phyloP scores from a whole-genome alignment of 2,329 filamentous ascomycete species.

The Tothia fuscella region DNA sequence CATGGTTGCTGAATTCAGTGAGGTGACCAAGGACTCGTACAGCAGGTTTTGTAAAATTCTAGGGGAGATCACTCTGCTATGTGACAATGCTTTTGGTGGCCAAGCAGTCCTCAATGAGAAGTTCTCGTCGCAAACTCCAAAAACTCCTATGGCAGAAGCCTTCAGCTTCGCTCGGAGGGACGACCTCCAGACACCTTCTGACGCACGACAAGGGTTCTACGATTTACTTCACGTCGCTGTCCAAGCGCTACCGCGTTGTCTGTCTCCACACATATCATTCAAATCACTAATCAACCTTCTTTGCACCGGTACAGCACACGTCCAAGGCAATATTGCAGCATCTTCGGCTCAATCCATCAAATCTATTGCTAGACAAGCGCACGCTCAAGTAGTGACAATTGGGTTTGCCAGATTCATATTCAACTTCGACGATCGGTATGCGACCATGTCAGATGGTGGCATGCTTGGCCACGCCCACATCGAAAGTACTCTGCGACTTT shows the following conservation, averaged over 20 bases:
- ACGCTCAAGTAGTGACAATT: conserved; percentile 91
- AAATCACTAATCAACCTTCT: conserved; percentile 88
- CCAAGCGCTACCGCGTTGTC: conserved; percentile 84
- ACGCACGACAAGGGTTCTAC: conserved; percentile 90
- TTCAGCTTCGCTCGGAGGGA: conserved; percentile 84
- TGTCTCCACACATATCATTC: conserved; percentile 83
- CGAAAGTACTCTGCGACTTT: conserved; percentile 82
- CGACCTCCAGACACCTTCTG: conserved; percentile 57
- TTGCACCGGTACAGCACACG: conserved; percentile 92
- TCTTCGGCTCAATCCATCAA: conserved; percentile 90
- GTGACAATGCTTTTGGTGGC: conserved; percentile 92
- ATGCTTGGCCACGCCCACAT: conserved; percentile 92
- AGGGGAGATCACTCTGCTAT: conserved; percentile 90
- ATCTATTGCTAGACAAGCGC: conserved; percentile 83
- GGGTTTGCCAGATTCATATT: conserved; percentile 97
- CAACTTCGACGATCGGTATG: conserved; percentile 94
- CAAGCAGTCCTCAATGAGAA: conserved; percentile 94
- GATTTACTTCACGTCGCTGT: conserved; percentile 92
- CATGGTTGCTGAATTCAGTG: conserved; percentile 51
- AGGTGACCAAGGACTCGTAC: conserved; percentile 75
- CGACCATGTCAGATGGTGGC: conserved; percentile 94
- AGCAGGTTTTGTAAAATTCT: conserved; percentile 86
- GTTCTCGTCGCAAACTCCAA: conserved; percentile 74
- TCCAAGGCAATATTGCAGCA: conserved; percentile 80
- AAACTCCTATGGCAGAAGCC: conserved; percentile 87